Conservation (phyloP, 768 basidiomycete species). For the Dendrothele bispora region DNA sequence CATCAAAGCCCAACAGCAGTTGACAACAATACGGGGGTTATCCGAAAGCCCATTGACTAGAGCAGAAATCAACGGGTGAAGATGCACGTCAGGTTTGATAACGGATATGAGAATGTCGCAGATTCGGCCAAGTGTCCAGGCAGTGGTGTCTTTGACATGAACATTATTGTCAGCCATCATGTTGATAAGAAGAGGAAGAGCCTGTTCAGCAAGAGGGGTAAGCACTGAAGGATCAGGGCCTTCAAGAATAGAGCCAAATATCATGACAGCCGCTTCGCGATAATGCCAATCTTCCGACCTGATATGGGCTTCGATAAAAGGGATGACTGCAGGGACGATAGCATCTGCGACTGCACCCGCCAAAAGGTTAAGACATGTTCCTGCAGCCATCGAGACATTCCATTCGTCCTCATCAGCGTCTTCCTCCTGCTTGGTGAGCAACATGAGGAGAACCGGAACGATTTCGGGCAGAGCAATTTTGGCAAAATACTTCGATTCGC, state of each 20-base stretch:
- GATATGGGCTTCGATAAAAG: conserved; percentile 97
- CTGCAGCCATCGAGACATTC: conserved; percentile 97
- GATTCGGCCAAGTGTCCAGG: conserved; percentile 96
- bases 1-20: conserved; percentile 97
- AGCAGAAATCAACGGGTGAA: conserved; percentile 80
- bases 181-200: conserved; percentile 87
- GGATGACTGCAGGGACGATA: conserved; percentile 91
- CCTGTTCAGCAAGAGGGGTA: conserved; percentile 89
- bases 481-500: conserved; percentile 88
- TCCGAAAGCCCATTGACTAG: conserved; percentile 81
- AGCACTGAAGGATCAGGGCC: conserved; percentile 90
- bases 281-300: conserved; percentile 89
- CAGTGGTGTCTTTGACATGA: conserved; percentile 94
- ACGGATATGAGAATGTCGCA: conserved; percentile 84
- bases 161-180: conserved; percentile 89
- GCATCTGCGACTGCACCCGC: conserved; percentile 89
- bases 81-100: conserved; percentile 87
- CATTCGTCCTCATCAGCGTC: conserved; percentile 98
- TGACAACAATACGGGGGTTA: conserved; percentile 82
- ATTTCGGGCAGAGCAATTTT: conserved; percentile 95
- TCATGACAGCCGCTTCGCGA: conserved; percentile 97
- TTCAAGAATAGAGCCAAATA: conserved; percentile 96
- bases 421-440: conserved; percentile 92
- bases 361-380: conserved; percentile 85
- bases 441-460: conserved; percentile 83